Conservation (phyloP, 2,329 filamentous ascomycete species). For the Phaeosphaeriaceae sp. region DNA sequence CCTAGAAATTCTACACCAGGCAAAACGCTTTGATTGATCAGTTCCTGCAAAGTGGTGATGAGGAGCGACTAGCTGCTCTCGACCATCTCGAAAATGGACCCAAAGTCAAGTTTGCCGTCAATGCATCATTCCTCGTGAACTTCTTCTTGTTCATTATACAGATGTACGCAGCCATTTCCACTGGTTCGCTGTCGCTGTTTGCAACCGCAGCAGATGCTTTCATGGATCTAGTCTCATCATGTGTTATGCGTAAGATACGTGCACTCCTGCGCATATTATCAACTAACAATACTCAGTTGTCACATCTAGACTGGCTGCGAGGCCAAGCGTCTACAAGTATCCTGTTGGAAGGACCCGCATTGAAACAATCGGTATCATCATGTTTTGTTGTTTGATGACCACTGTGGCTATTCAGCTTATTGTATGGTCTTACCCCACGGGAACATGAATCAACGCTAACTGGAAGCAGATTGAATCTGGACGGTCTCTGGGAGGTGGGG, state of each 20-base stretch:
- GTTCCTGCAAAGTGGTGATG: slow-evolving; percentile 63
- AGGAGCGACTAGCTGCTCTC: slow-evolving; percentile 60
- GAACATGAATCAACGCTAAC: background rate
- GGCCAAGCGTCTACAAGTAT: slow-evolving; percentile 68
- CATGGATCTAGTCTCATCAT: slow-evolving; percentile 70
- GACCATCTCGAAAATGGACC: slow-evolving; percentile 58
- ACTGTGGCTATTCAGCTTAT: slow-evolving; percentile 69
- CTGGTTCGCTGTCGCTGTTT: slow-evolving; percentile 67
- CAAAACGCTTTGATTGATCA: slow-evolving; percentile 52
- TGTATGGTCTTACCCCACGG: slow-evolving; percentile 46
- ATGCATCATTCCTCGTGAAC: slow-evolving; percentile 48
- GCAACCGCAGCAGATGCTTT: slow-evolving; percentile 72
- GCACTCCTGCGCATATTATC: too few relatives aligned
- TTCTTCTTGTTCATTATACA: slow-evolving; percentile 64
- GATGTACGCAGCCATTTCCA: slow-evolving; percentile 65
- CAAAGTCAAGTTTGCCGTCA: slow-evolving; percentile 49
- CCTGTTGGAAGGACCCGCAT: slow-evolving; percentile 68
- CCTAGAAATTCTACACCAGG: slow-evolving; percentile 50
- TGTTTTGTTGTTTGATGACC: slow-evolving; percentile 72
- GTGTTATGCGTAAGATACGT: slow-evolving; percentile 57
- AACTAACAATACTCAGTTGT: slow-evolving; percentile 41
- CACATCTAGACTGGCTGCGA: slow-evolving; percentile 65
- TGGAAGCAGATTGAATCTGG: slow-evolving; percentile 59
- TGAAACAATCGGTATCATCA: slow-evolving; percentile 70
- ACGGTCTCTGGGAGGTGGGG: slow-evolving; percentile 57